These are phyloP conservation scores for Coniophora puteana DNA, from an alignment of 1,284 basidiomycete species.

Conservation along the genomic window DNA sequence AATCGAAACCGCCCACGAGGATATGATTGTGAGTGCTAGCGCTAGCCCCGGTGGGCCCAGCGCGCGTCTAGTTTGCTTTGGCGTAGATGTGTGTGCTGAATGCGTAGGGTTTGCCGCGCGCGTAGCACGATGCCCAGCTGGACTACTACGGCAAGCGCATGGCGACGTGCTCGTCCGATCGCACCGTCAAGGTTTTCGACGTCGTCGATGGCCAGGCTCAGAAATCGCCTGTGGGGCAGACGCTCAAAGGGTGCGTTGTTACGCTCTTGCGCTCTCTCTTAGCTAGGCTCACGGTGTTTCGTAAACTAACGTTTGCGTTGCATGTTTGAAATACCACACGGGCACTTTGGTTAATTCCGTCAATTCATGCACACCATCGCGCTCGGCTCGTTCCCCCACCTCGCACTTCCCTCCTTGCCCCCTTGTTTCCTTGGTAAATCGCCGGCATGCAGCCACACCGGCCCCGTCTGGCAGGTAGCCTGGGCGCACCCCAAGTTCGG, in stretches of 20 bases:
- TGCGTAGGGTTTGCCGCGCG: neutral
- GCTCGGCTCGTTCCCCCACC: neutral
- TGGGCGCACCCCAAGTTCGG: constrained; percentile 99
- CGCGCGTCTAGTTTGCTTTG: too few species aligned
- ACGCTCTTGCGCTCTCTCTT: constrained; percentile 1
- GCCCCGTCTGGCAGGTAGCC: constrained; percentile 98
- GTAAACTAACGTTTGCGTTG: neutral
- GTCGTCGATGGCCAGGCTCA: constrained; percentile 84
- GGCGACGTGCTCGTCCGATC: constrained; percentile 95
- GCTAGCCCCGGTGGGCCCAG: too few species aligned
- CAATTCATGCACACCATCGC: too few species aligned
- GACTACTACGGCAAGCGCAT: constrained; percentile 98
- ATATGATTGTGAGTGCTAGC: constrained; percentile 81
- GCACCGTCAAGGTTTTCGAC: constrained; percentile 95
- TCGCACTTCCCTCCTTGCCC: neutral
- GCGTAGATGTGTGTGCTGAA: too few species aligned
- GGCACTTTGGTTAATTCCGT: neutral
- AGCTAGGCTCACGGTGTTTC: neutral
- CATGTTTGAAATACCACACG: neutral
- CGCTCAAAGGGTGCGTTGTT: constrained; percentile 75
- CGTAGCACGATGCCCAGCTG: constrained; percentile 93
- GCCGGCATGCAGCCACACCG: constrained; percentile 86
- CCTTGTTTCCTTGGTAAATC: neutral
- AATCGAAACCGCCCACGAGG: constrained; percentile 90
- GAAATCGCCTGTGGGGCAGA: constrained; percentile 64